Base-by-base conservation (phyloP, 148 eudicot species). In the Oxyria digyna region DNA sequence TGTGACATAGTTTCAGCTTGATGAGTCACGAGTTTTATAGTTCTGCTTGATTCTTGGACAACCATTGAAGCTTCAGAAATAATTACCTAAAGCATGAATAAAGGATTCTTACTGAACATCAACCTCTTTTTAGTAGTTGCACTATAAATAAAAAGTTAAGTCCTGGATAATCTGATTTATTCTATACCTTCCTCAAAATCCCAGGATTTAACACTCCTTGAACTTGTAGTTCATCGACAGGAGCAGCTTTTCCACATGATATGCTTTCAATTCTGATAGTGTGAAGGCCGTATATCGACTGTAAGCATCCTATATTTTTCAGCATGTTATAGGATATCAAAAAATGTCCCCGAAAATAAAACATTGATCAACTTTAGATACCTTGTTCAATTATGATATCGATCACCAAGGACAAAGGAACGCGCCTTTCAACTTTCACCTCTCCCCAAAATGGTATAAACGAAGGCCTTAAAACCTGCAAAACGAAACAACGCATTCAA, bases 371-470 rank as follows among this genome's bases (percentile, higher is more conserved):
- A 38, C 41, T 31, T 59, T 10, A 14, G 31, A 27, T 78, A 86
- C 97, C 97, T 91, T 91, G 97, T 78, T 91, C 97, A 69, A 91
- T 74, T 67, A 91, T 87, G 33, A 91, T 68, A 76, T 85, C 91
- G 29, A 91, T 81, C 64, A 89, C 91, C 77, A 79, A 63, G 55
- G 90, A 68, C 52, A 91, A 77, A 67, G 96, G 91, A 11, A 91
- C 80, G 75, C 81, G 91, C 77, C 67, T 85, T 78, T 84, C 89
- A n/a, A 74, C 67, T 9, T 77, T 87, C 29, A 73, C 80, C 9
- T 75, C 80, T 69, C 81, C 81, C 87, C 88, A 85, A 77, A 85
- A 91, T 15, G 92, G 96, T 75, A 91, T 65, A 75, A 76, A 89
- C 7, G 97, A 89, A 21, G 97, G 97, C 68, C 97, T 83, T 46